Evolutionary conservation across 2,329 filamentous ascomycete genomes (phyloP).

Genomic region (Colletotrichum acutatum): DNA sequence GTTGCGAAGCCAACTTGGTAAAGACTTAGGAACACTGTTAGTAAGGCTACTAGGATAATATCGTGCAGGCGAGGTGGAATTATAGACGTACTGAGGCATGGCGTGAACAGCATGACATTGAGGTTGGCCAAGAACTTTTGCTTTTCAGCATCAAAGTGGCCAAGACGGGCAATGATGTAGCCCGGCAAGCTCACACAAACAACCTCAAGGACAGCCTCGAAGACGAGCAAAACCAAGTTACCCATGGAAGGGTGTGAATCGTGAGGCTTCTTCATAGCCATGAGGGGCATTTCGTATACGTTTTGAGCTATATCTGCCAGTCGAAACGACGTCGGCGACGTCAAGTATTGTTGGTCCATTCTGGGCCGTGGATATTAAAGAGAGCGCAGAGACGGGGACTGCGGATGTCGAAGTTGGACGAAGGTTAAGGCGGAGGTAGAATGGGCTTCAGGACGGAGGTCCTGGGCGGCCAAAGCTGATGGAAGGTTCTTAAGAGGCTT

Average conservation of each 20-base stretch:
- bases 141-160: conserved; percentile 94
- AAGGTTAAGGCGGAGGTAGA: background rate
- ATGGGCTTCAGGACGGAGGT: background rate
- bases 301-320: conserved; percentile 50
- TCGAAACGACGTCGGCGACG: conserved; percentile 58
- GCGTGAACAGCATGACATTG: conserved; percentile 96
- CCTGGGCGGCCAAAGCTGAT: conserved; percentile 7
- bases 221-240: conserved; percentile 83
- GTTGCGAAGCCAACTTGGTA: conserved; percentile 93
- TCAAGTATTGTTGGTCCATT: conserved; percentile 44
- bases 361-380: conserved; percentile 43
- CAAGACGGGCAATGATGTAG: conserved; percentile 89
- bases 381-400: background rate
- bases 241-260: conserved; percentile 72
- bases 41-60: background rate
- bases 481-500: conserved; percentile 24
- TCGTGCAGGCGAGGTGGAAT: background rate
- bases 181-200: conserved; percentile 95
- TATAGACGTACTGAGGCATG: conserved; percentile 82
- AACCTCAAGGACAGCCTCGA: conserved; percentile 94
- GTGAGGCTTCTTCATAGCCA: conserved; percentile 54
- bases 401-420: background rate
- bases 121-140: conserved; percentile 98
- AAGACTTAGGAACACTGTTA: conserved; percentile 73
- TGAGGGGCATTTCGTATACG: conserved; percentile 55